Percentiles rank a stretch among this genome's conserved stretches.
These are phyloP conservation scores for Eucalyptus sp. DNA, from an alignment of 345 rosid genomes.

Conservation along the genomic window DNA sequence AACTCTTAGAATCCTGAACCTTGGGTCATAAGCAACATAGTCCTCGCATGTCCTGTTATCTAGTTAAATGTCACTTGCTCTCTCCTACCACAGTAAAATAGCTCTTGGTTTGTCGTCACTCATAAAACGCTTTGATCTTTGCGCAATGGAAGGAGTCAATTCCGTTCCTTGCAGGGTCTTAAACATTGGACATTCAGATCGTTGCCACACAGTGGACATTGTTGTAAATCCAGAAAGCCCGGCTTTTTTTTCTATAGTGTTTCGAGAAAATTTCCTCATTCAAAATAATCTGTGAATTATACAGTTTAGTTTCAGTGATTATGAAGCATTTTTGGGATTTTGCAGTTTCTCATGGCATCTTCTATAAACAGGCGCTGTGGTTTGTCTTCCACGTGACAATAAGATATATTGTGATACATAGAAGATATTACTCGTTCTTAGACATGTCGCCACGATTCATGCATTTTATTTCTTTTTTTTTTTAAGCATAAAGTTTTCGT, in stretches of 20 bases:
- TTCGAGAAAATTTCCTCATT: not conserved
- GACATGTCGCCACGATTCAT: too few species aligned
- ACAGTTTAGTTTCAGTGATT: not conserved
- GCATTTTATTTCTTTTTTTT: too few species aligned
- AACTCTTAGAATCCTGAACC: not conserved
- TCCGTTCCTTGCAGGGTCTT: not conserved
- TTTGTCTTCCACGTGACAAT: not conserved
- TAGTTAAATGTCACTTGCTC: not conserved
- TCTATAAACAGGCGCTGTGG: not conserved
- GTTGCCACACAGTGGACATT: not conserved
- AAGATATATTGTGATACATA: not conserved
- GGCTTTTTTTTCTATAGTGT: not conserved
- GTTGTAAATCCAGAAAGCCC: not conserved
- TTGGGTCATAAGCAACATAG: not conserved
- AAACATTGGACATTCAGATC: not conserved
- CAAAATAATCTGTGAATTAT: not conserved
- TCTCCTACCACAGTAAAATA: not conserved
- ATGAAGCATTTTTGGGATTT: not conserved
- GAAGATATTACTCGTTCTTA: too few species aligned
- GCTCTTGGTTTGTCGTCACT: not conserved
- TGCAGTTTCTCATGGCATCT: not conserved
- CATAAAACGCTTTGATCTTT: not conserved
- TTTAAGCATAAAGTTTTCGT: too few species aligned
- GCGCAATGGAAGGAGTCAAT: not conserved
- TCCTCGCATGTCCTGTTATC: not conserved